Evolutionary conservation across 768 basidiomycete species (phyloP), one percentile per base, ranked within the genome.

Genomic region (Daedalea quercina): DNA sequence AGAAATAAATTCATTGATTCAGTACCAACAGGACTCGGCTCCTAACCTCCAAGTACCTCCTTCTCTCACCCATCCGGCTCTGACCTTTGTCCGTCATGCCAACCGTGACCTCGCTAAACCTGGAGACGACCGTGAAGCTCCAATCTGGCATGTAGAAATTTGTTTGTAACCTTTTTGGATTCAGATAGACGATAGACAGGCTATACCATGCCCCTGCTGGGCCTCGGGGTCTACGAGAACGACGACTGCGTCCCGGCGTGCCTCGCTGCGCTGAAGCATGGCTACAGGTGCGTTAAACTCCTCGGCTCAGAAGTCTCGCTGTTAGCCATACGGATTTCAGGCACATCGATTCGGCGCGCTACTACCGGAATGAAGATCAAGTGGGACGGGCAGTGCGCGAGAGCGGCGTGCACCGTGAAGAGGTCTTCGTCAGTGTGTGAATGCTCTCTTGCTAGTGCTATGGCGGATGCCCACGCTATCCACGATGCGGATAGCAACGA

Each of bases 351-450:
- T 79, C 56, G 1, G 59, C 59, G 23, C 56, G 59, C 2, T 44
- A 51, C 45, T 85, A 85, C 60, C 74, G 76, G 53, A 92, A 90
- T 62, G 88, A 91, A 64, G 79, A 79, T 57, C 81, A 87, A 56
- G 90, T 93, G 9, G 90, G 90, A 2, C 73, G 81, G 54, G 90
- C 88, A 8, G 80, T 94, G 61, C 80, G 75, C 56, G 78, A 76
- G 37, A 84, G 82, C 54, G 91, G 87, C 28, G 74, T 91, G 31
- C 81, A 83, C 19, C 75, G 90, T 60, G 76, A 76, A 17, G 83
- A 92, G 55, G 70, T 85, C 56, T 84, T 80, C 64, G 71, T 84
- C 54, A 73, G 88, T 88, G 57, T 50, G 79, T 70, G 28, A 22
- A 13, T 40, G 11, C 11, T 31, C 35, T 2, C 34, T 25, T n/a